Percentiles rank a stretch among this genome's conserved stretches.
phyloP scores from a whole-genome alignment of 1,284 basidiomycete genomes.

The Cutaneotrichosporon mucoides region DNA sequence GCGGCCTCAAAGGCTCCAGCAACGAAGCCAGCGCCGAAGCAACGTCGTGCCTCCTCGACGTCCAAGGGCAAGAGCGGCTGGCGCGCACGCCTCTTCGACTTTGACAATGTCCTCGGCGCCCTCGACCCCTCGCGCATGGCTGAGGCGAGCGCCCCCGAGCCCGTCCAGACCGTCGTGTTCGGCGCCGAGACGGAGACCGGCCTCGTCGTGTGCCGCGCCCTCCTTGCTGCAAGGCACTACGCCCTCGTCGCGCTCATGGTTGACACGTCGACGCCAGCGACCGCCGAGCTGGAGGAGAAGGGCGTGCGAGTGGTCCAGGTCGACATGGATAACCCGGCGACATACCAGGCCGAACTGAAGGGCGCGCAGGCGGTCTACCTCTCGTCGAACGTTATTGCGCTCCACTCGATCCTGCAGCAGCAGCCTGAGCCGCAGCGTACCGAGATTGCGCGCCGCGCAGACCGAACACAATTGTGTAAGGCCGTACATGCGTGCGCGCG shows the following conservation, averaged over 20 bases:
- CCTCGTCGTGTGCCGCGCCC: slow-evolving; percentile 12
- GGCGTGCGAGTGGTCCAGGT: slow-evolving; percentile 24
- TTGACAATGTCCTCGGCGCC: slow-evolving; percentile 25
- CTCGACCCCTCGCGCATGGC: slow-evolving; percentile 23
- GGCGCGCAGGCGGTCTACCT: slow-evolving; percentile 26
- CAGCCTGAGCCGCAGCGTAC: slow-evolving; percentile 19
- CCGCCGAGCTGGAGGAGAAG: slow-evolving; percentile 6
- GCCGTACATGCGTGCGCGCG: slow-evolving; percentile 15
- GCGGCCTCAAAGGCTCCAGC: not conserved
- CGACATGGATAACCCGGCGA: slow-evolving; percentile 24
- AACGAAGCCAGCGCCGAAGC: not conserved
- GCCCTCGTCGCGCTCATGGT: slow-evolving; percentile 13
- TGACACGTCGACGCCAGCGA: slow-evolving; percentile 4
- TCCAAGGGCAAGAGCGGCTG: slow-evolving; percentile 2
- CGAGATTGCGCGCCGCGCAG: slow-evolving; percentile 17
- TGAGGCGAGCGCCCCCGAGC: slow-evolving; percentile 11
- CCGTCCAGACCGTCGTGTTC: slow-evolving; percentile 24
- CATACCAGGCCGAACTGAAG: slow-evolving; percentile 20
- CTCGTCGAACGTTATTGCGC: slow-evolving; percentile 15
- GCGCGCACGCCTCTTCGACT: slow-evolving; percentile 7
- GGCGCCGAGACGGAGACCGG: slow-evolving; percentile 27
- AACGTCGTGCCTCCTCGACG: not conserved
- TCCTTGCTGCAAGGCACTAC: slow-evolving; percentile 9
- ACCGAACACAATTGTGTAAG: slow-evolving; percentile 17
- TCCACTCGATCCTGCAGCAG: slow-evolving; percentile 21